phyloP scores from a whole-genome alignment of 768 basidiomycete species.

The Suillus subaureus region DNA sequence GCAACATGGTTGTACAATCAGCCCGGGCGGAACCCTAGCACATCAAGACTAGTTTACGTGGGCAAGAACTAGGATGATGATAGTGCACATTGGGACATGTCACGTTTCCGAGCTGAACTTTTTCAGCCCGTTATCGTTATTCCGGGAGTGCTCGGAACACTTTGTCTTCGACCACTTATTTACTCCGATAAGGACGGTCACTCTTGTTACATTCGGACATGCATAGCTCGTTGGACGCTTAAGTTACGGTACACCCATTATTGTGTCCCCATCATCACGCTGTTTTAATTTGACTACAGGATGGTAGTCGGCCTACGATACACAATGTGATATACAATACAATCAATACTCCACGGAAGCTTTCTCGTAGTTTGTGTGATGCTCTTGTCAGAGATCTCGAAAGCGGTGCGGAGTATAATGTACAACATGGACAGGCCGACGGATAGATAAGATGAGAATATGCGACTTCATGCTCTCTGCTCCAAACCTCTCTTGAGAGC shows the following conservation, averaged over 20 bases:
- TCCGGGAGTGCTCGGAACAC: constrained; percentile 14
- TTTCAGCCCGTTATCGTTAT: not conserved
- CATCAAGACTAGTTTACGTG: constrained; percentile 30
- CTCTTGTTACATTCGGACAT: constrained; percentile 29
- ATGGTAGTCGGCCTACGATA: constrained; percentile 25
- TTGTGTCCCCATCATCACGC: constrained; percentile 13
- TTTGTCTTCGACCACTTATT: constrained; percentile 22
- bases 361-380: constrained; percentile 9
- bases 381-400: constrained; percentile 3
- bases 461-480: constrained; percentile 22
- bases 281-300: constrained; percentile 15
- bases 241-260: constrained; percentile 25
- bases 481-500: constrained; percentile 67
- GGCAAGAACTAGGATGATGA: constrained; percentile 21
- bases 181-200: constrained; percentile 24
- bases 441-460: constrained; percentile 2
- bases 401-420: constrained; percentile 23
- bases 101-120: constrained; percentile 8
- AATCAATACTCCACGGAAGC: constrained; percentile 19
- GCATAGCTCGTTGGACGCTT: constrained; percentile 19
- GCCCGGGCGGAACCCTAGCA: constrained; percentile 41
- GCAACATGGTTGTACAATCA: constrained; percentile 95
- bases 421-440: constrained; percentile 22
- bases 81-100: constrained; percentile 1
- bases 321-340: constrained; percentile 33